A percentile compares a stretch with the other conserved stretches of the same genome.
Evolutionary conservation across 1,284 basidiomycete species (phyloP).

Genomic region (Naganishia albida): DNA sequence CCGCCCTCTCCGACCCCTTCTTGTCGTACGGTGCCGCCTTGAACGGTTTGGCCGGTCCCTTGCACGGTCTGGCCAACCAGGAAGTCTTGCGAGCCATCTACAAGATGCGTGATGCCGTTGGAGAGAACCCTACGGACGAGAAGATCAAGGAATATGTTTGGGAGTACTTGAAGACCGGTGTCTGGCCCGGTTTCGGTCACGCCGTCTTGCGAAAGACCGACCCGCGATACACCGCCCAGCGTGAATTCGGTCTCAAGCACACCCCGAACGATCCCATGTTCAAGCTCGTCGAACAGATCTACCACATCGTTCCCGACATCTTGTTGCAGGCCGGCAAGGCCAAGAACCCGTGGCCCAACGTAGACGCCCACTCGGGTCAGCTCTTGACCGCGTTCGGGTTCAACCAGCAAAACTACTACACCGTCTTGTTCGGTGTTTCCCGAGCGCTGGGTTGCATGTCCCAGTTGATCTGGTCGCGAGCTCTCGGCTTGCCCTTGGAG

Average conservation of each 20-base stretch:
- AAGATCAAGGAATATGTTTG: constrained; percentile 90
- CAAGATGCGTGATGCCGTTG: constrained; percentile 84
- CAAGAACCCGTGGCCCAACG: constrained; percentile 78
- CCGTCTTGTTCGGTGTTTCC: constrained; percentile 94
- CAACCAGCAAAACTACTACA: constrained; percentile 89
- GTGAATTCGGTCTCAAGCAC: constrained; percentile 90
- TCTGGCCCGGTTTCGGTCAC: constrained; percentile 93
- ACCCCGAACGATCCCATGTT: constrained; percentile 83
- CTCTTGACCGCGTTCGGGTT: constrained; percentile 66
- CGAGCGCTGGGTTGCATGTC: constrained; percentile 78
- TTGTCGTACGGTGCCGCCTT: constrained; percentile 89
- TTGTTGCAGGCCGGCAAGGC: constrained; percentile 92
- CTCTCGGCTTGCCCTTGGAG: constrained; percentile 71
- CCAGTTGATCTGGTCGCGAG: constrained; percentile 92
- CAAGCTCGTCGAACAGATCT: constrained; percentile 89
- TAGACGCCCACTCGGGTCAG: constrained; percentile 95
- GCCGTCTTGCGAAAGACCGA: constrained; percentile 97
- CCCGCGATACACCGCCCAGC: constrained; percentile 93
- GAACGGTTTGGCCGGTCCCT: constrained; percentile 94
- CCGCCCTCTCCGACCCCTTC: constrained; percentile 97
- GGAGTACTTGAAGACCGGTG: constrained; percentile 85
- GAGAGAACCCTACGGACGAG: constrained; percentile 76
- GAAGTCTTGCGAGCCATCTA: constrained; percentile 85
- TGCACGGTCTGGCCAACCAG: constrained; percentile 95
- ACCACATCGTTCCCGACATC: constrained; percentile 88